Evolutionary conservation across 768 basidiomycete species (phyloP).

Genomic region (Amyloporia xantha): DNA sequence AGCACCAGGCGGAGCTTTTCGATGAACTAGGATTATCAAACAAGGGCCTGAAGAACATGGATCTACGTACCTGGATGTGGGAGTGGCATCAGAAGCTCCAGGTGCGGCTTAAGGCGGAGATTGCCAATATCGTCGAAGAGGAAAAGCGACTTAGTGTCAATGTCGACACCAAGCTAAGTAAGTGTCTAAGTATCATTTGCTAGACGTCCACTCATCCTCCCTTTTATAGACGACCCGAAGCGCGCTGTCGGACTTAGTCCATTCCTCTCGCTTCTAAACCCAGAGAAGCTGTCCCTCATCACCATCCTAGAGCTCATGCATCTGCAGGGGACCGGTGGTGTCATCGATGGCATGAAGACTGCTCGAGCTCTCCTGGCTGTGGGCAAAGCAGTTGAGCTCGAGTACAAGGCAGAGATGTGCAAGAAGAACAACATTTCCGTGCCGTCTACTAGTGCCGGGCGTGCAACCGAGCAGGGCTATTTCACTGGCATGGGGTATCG

Average conservation of each 20-base stretch:
- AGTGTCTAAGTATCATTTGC: too few species aligned
- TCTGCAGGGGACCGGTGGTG: constrained; percentile 66
- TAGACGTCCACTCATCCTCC: neutral
- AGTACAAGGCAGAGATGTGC: constrained; percentile 83
- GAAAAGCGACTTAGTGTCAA: constrained; percentile 1
- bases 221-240: neutral
- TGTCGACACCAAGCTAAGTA: too few species aligned
- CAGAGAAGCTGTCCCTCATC: constrained; percentile 79
- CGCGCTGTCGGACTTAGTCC: constrained; percentile 39
- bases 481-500: constrained; percentile 58
- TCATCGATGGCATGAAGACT: constrained; percentile 86
- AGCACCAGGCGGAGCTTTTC: constrained; percentile 54
- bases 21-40: constrained; percentile 49
- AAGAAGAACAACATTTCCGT: constrained; percentile 48
- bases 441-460: constrained; percentile 14
- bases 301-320: constrained; percentile 88
- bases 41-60: constrained; percentile 36
- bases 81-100: constrained; percentile 69
- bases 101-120: constrained; percentile 42
- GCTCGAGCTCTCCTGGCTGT: constrained; percentile 73
- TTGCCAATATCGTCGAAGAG: constrained; percentile 40
- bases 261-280: constrained; percentile 68
- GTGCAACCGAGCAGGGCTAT: constrained; percentile 32
- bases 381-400: constrained; percentile 81
- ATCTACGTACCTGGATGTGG: constrained; percentile 80